phyloP scores from a whole-genome alignment of 352 stramenopile species.

The Globisporangium orthogonon region DNA sequence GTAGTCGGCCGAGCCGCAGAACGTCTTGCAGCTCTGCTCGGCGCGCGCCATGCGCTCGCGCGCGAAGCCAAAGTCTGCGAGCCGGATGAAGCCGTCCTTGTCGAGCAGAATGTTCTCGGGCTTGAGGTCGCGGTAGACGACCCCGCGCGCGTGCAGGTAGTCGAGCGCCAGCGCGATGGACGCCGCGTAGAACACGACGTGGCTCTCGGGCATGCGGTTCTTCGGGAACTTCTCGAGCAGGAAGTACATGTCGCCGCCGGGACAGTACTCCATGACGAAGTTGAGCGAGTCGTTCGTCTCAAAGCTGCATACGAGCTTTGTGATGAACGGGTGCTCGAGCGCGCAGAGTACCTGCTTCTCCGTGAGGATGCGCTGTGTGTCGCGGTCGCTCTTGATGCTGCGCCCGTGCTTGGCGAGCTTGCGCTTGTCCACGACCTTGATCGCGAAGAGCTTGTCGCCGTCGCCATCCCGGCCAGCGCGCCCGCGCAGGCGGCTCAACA shows the following conservation, averaged over 20 bases:
- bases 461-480: constrained; percentile 3
- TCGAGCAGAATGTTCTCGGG: constrained; percentile 90
- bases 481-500: constrained; percentile 47
- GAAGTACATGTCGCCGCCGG: constrained; percentile 95
- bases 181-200: constrained; percentile 95
- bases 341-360: constrained; percentile 96
- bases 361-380: constrained; percentile 84
- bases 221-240: constrained; percentile 87
- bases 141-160: constrained; percentile 68
- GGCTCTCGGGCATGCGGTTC: constrained; percentile 89
- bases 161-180: constrained; percentile 95
- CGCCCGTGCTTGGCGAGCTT: constrained; percentile 32
- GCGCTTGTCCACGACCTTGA: constrained; percentile 76
- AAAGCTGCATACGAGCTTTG: constrained; percentile 94
- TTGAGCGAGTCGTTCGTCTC: constrained; percentile 90
- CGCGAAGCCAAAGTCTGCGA: constrained; percentile 84
- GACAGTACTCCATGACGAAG: constrained; percentile 98
- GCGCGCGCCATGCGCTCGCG: constrained; percentile 42
- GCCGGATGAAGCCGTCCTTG: constrained; percentile 82
- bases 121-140: constrained; percentile 90
- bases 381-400: constrained; percentile 16
- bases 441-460: constrained; percentile 40
- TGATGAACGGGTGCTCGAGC: constrained; percentile 97
- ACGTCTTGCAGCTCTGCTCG: constrained; percentile 65
- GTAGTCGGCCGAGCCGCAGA: constrained; percentile 82